These are phyloP conservation scores for Beta vulgaris DNA, from an alignment of 148 eudicot species.

Conservation along the genomic window DNA sequence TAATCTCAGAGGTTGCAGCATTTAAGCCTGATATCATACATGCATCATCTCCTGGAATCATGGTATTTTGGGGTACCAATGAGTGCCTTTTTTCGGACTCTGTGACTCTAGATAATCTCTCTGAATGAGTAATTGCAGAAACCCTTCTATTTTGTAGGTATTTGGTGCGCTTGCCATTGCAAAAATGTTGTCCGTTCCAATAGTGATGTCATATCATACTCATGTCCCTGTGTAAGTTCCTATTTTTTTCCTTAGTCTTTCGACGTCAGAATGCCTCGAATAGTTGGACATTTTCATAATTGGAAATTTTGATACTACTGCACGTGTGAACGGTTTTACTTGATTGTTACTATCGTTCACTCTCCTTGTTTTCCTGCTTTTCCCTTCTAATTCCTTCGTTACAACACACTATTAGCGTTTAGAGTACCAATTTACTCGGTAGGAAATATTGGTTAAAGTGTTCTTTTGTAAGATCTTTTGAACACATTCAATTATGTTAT, in stretches of 20 bases:
- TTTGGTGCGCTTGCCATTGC: conserved; percentile 93
- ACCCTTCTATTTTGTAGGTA: conserved; percentile 46
- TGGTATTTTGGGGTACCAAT: conserved; percentile 45
- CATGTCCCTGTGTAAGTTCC: conserved; percentile 92
- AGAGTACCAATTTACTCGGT: too few species aligned
- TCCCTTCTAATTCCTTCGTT: too few species aligned
- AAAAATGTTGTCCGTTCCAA: conserved; percentile 74
- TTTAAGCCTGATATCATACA: conserved; percentile 97
- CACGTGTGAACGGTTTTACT: too few species aligned
- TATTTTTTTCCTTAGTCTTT: background rate
- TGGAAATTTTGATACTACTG: too few species aligned
- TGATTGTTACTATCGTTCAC: too few species aligned
- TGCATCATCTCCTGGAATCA: conserved; percentile 90
- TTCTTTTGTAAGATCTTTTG: too few species aligned
- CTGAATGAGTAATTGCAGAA: background rate
- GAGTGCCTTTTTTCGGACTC: background rate
- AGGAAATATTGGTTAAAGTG: too few species aligned
- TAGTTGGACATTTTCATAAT: too few species aligned
- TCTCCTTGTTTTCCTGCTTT: too few species aligned
- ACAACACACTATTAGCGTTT: too few species aligned
- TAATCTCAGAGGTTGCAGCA: conserved; percentile 75
- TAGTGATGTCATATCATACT: conserved; percentile 98
- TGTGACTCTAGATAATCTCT: background rate
- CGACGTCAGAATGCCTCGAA: background rate
- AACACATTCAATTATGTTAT: too few species aligned